phyloP scores from a whole-genome alignment of 2,329 filamentous ascomycete genomes.

The Phoma sp. region DNA sequence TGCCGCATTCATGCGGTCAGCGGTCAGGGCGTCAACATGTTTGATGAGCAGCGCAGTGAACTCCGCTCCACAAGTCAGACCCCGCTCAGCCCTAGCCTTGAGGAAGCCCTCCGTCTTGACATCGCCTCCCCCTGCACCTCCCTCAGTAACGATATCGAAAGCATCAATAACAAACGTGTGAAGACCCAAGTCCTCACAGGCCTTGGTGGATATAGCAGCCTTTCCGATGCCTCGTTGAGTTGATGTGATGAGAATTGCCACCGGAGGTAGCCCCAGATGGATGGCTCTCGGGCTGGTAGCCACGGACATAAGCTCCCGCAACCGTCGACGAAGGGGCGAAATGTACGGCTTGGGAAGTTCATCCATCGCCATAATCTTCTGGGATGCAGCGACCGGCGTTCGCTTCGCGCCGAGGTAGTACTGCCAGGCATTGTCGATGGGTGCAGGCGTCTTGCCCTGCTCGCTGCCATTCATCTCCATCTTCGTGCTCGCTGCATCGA shows the following conservation, averaged over 20 bases:
- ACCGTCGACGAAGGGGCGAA: slow-evolving; percentile 61
- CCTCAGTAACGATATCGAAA: slow-evolving; percentile 93
- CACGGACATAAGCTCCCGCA: slow-evolving; percentile 85
- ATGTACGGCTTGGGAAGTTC: slow-evolving; percentile 53
- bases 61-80: slow-evolving; percentile 83
- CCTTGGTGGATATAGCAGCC: slow-evolving; percentile 74
- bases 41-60: slow-evolving; percentile 84
- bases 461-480: slow-evolving; percentile 92
- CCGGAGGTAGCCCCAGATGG: slow-evolving; percentile 83
- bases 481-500: slow-evolving; percentile 84
- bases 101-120: slow-evolving; percentile 93
- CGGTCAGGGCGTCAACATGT: slow-evolving; percentile 89
- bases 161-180: slow-evolving; percentile 90
- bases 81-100: slow-evolving; percentile 84
- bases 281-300: slow-evolving; percentile 88
- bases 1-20: slow-evolving; percentile 85
- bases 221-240: slow-evolving; percentile 95
- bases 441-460: slow-evolving; percentile 78
- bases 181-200: slow-evolving; percentile 86
- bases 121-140: slow-evolving; percentile 83
- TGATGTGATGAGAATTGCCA: slow-evolving; percentile 87
- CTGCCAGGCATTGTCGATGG: slow-evolving; percentile 79
- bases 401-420: slow-evolving; percentile 85
- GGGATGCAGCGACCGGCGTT: slow-evolving; percentile 63
- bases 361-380: slow-evolving; percentile 59